These are phyloP conservation scores for Physocladia obscura DNA, from an alignment of 192 early-diverging fungal species.

Conservation along the genomic window DNA sequence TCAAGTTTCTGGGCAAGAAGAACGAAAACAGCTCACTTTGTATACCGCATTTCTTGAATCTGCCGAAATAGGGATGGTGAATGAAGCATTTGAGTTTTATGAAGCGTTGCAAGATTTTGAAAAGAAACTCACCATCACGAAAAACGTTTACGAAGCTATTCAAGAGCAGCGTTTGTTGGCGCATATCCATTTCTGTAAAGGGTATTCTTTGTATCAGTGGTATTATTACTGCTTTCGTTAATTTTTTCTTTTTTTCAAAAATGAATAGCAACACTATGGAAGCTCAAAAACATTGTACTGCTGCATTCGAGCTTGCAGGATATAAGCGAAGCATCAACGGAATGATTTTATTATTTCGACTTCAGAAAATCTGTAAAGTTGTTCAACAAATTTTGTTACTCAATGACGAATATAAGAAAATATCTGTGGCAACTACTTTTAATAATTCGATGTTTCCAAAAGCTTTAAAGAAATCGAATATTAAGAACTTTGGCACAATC, in stretches of 20 bases:
- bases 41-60: conserved; percentile 24
- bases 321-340: neutral
- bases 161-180: conserved; percentile 17
- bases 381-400: neutral
- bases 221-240: neutral
- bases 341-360: neutral
- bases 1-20: conserved; percentile 21
- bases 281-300: neutral
- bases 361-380: neutral
- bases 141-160: conserved; percentile 19
- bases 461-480: neutral
- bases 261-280: neutral
- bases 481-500: neutral
- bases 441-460: neutral
- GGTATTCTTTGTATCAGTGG: conserved; percentile 7
- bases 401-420: neutral
- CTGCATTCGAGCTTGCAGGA: neutral
- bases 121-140: neutral
- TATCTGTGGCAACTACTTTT: neutral
- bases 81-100: conserved; percentile 23
- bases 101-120: conserved; percentile 14
- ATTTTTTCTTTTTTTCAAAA: neutral
- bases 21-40: conserved; percentile 21
- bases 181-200: conserved; percentile 14
- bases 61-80: conserved; percentile 20